Evolutionary conservation across 2,329 filamentous ascomycete species (phyloP).

Genomic region (Calonectria multiphialidica): DNA sequence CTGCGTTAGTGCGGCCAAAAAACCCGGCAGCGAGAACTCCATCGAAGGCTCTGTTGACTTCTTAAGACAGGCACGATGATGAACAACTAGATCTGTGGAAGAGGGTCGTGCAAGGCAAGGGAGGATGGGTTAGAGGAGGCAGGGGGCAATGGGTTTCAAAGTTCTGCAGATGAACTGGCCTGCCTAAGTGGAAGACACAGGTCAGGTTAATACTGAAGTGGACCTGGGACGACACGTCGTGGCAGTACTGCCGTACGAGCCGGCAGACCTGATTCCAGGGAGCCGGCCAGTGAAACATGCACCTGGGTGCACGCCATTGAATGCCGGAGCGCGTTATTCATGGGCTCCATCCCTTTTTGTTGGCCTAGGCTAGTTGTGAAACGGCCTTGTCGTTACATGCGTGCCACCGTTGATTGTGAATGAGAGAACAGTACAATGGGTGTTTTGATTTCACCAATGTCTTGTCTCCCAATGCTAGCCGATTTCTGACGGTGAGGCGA

Average conservation of each 20-base stretch:
- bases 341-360: conserved; percentile 32
- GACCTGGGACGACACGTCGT: neutral
- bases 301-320: conserved; percentile 32
- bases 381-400: conserved; percentile 15
- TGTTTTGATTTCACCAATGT: neutral
- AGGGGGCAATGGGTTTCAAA: neutral
- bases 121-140: neutral
- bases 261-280: conserved; percentile 16
- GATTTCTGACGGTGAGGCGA: neutral
- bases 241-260: conserved; percentile 1
- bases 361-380: conserved; percentile 34
- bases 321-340: conserved; percentile 22
- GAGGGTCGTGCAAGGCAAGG: conserved; percentile 9
- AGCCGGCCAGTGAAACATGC: conserved; percentile 32
- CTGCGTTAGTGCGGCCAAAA: conserved; percentile 31
- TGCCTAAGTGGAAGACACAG: neutral
- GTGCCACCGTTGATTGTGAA: neutral
- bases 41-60: conserved; percentile 2
- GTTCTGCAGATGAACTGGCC: neutral
- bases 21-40: neutral
- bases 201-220: neutral
- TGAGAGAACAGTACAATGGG: neutral
- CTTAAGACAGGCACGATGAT: neutral
- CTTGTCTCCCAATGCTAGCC: neutral
- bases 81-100: neutral